Evolutionary conservation across 1,284 basidiomycete genomes (phyloP), one percentile per base, ranked within the genome.

Genomic region (Irpex lacteus): DNA sequence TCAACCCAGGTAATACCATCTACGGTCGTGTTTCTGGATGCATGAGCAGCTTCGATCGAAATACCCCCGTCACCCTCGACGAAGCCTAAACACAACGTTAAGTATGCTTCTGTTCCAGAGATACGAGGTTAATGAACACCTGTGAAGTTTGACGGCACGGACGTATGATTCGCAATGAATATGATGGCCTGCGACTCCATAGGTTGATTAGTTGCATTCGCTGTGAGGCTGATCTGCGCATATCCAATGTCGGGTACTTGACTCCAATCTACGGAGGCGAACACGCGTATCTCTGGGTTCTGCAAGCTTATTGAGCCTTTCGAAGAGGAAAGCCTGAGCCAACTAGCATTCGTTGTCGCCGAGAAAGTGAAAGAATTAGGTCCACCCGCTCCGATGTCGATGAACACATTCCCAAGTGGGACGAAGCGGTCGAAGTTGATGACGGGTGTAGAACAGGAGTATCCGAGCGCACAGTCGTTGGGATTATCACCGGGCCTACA

Each of bases 31-130:
- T 86, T 87, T 13, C 84, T 77, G 13, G 79, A 73, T 0, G 82
- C 75, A 70, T 89, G 87, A 2, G 79, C 82, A 11, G 87, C 88
- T 69, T 91, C 88, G 49, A 90, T 87, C 1, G 85, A 85, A 52
- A 91, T 78, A 15, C 80, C 83, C 7, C 87, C 86, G 59, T 84
- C 82, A 13, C 85, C 85, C 70, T 90, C 85, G 18, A 90, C 82
- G 65, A 87, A 87, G 5, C 88, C 88, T 83, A n/a, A n/a, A n/a
- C n/a, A n/a, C n/a, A n/a, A n/a, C n/a, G n/a, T n/a, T n/a, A n/a
- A n/a, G 18, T 26, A 26, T 26, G 3, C 26, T 26, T 4, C 26
- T 26, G 3, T 4, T 26, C 26, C 26, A 26, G 26, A 26, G 26
- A 26, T 26, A 26, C 4, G 2, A 26, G 26, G 3, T 4, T 2